Conservation (phyloP, 2,329 filamentous ascomycete species). For the Colletotrichum camelliae region DNA sequence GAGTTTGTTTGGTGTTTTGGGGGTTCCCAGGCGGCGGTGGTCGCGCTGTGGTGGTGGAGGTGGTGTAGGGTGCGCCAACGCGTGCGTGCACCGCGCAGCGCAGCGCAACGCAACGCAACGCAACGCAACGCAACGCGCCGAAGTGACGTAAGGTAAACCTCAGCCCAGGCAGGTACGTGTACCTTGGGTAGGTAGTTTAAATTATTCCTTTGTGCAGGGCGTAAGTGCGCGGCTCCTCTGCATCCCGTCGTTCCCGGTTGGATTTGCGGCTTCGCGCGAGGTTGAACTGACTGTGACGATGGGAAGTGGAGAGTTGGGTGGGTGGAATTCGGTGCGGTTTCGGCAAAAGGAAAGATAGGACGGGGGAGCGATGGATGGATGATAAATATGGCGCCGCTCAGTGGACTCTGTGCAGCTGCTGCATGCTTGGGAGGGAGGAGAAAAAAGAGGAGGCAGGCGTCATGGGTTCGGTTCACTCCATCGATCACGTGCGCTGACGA, state of each 20-base stretch:
- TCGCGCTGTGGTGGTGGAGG: background rate
- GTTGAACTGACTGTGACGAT: conserved; percentile 3
- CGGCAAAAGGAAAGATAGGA: conserved; percentile 1
- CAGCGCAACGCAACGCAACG: background rate
- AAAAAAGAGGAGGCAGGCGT: background rate
- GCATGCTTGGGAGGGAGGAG: background rate
- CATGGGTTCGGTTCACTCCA: background rate
- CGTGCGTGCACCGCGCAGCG: background rate
- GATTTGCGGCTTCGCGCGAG: background rate
- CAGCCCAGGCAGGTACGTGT: background rate
- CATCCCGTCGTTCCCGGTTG: background rate
- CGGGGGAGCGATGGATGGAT: background rate
- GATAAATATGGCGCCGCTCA: background rate
- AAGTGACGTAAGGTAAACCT: background rate
- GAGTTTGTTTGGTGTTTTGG: background rate
- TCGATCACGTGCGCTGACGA: conserved; percentile 9
- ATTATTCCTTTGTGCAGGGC: background rate
- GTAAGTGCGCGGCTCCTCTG: background rate
- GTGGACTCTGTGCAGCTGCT: background rate
- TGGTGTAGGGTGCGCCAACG: background rate
- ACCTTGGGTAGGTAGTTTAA: background rate
- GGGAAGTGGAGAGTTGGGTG: background rate
- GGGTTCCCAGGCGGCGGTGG: background rate
- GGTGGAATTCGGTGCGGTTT: conserved; percentile 17
- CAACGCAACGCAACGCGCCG: background rate